Base-by-base conservation (phyloP, 2,329 filamentous ascomycete species). In the Pestalotiopsis sp. region DNA sequence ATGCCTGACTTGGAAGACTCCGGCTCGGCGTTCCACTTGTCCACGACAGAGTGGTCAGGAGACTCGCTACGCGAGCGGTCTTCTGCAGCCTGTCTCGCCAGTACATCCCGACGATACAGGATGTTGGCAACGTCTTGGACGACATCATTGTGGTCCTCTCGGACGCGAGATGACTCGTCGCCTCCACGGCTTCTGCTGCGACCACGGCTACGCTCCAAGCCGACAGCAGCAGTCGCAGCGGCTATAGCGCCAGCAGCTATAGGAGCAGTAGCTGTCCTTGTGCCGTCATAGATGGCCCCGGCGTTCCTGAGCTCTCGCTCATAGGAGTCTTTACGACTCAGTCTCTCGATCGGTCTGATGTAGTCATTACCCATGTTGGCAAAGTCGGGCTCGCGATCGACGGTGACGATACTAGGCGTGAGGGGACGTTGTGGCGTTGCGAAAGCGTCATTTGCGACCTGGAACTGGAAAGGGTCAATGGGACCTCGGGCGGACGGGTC, bases 391-490 rank as follows among this genome's bases (percentile, higher is more conserved):
- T 86, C 86, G 39, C 86, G 83, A 38, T 87, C 84, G 61, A 89
- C 83, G 2, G 86, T 88, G 56, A 86, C 80, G 59, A 90, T 79
- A 69, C 81, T 81, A 6, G 85, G 87, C 3, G 85, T 86, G 69
- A 85, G 72, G 2, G 85, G 82, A 62, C 82, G 80, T 49, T 76
- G 75, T 0, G 83, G 81, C 11, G 84, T 85, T 63, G 80, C 78
- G 69, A 87, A 87, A n/a, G 83, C 83, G 73, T 86, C 83, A 69
- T 86, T 81, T 57, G 82, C 72, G 70, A 90, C 85, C 76, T 87
- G 87, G 74, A 82, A 90, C 75, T 88, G 83, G 76, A 90, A 90
- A 20, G 88, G 87, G 77, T 91, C 85, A 74, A 87, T 76, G 64
- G 77, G 74, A n/a, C 76, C 73, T 69, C 73, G 73, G 69, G 76